Percentiles rank a stretch among this genome's conserved stretches.
phyloP scores from a whole-genome alignment of 495 filamentous ascomycete species.

The Penicillium cataractarum region DNA sequence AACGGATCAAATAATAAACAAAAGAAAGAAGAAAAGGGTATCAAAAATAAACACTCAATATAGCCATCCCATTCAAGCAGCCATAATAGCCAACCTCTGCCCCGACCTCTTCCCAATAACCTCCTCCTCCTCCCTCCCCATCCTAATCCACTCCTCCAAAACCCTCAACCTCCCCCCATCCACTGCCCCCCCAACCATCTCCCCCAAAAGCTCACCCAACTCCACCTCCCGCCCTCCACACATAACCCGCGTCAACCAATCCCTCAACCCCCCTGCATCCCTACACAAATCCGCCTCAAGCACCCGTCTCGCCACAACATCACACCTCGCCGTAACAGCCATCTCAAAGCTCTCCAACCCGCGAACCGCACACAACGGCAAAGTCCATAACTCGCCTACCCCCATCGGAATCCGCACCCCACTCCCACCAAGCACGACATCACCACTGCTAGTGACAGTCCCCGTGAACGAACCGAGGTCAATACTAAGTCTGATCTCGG shows the following conservation, averaged over 20 bases:
- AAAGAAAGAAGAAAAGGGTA: conserved; percentile 1
- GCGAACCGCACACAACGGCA: conserved; percentile 37
- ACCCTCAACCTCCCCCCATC: conserved; percentile 15
- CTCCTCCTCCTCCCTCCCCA: conserved; percentile 4
- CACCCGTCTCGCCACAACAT: conserved; percentile 31
- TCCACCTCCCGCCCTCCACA: conserved; percentile 20
- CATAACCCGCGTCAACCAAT: conserved; percentile 33
- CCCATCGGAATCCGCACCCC: conserved; percentile 33
- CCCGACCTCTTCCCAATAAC: not conserved
- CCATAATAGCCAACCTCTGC: conserved; percentile 27
- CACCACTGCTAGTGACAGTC: conserved; percentile 13
- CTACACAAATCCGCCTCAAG: conserved; percentile 34
- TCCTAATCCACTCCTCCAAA: conserved; percentile 5
- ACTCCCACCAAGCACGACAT: conserved; percentile 16
- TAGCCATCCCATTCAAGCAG: conserved; percentile 7
- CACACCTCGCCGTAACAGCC: conserved; percentile 44
- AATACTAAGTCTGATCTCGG: conserved; percentile 32
- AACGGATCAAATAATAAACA: not conserved
- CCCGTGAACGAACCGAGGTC: conserved; percentile 42
- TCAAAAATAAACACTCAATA: not conserved
- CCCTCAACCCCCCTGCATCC: conserved; percentile 37
- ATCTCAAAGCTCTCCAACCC: conserved; percentile 42
- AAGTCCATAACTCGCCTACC: conserved; percentile 36
- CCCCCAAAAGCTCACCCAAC: not conserved
- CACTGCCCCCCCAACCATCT: not conserved